These are phyloP conservation scores for Phialemoniopsis sp. DNA, from an alignment of 2,329 filamentous ascomycete genomes.

Conservation along the genomic window DNA sequence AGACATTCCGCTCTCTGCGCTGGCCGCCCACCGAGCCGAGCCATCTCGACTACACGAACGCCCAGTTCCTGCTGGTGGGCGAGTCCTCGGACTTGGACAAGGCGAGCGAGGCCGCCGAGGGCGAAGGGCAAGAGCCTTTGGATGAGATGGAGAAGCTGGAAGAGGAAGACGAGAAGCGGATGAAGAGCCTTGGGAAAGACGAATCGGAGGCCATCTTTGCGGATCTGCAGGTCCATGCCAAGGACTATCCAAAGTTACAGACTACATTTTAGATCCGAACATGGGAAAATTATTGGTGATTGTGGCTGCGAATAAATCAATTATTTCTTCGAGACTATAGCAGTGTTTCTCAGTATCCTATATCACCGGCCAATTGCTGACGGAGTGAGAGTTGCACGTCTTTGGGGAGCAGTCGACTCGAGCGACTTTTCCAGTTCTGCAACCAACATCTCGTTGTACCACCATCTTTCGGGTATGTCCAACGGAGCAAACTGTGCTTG, in stretches of 20 bases:
- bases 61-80: conserved; percentile 77
- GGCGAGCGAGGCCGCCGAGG: conserved; percentile 49
- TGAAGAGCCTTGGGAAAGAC: conserved; percentile 45
- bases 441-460: too few species aligned
- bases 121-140: conserved; percentile 58
- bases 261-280: conserved; percentile 51
- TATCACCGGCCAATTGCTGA: too few species aligned
- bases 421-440: too few species aligned
- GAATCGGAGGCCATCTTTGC: conserved; percentile 41
- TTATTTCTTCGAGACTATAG: too few species aligned
- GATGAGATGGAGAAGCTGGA: conserved; percentile 73
- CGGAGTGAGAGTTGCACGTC: too few species aligned
- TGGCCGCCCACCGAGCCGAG: conserved; percentile 74
- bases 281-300: too few species aligned
- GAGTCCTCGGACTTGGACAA: conserved; percentile 55
- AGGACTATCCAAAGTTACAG: conserved; percentile 60
- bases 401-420: too few species aligned
- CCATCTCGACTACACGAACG: conserved; percentile 69
- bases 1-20: conserved; percentile 64
- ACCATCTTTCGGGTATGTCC: too few species aligned
- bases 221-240: conserved; percentile 41
- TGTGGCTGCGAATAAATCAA: too few species aligned
- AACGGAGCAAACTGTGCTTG: too few species aligned
- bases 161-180: conserved; percentile 67
- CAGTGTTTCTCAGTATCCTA: too few species aligned